Evolutionary conservation across 2,329 filamentous ascomycete genomes (phyloP), one percentile per base, ranked within the genome.

Genomic region (Mycocentrospora acerina): DNA sequence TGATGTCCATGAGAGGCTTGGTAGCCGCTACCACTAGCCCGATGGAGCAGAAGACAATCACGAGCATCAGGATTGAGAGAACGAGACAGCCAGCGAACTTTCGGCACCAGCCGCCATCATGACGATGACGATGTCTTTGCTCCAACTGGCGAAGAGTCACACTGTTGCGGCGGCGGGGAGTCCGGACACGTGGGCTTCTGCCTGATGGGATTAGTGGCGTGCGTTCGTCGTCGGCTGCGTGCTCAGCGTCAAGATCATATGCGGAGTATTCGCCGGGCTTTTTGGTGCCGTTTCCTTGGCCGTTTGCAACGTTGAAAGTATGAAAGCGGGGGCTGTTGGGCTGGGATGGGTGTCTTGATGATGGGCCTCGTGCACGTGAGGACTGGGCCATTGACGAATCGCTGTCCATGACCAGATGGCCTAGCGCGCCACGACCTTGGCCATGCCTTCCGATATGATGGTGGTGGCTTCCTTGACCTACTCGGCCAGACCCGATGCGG

Each of bases 1-100:
- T 76, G 42, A 97, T 86, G 48, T 87, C 82, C 17, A 81, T 79
- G 32, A 98, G 78, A 6, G 90, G 88, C 60, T 95, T 90, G 19
- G 90, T 95, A 14, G 90, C 91, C 30, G 90, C 88, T 68, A 96
- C 86, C 68, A 96, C 83, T 66, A 97, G 93, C 15, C 86, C 88
- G 25, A 93, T 84, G 8, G 88, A 86, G 28, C 88, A 88, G n/a
- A 89, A 84, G 32, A 94, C 79, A 28, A 96, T 80, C 12, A 95
- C 73, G 25, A 93, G 69, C 15, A 96, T 71, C 71, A 96, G 82
- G 46, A 94, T 77, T 2, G 85, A 82, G n/a, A 95, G 78, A 10
- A 95, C 79, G 9, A 94, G 74, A 61, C 90, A 97, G 38, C 89
- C 88, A n/a, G 89, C 88, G 56, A 90, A 88, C 24, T 86, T 82